Percentiles rank a stretch among this genome's conserved stretches.
Evolutionary conservation across 257 asterid genomes (phyloP).

Genomic region (Coffea canephora): DNA sequence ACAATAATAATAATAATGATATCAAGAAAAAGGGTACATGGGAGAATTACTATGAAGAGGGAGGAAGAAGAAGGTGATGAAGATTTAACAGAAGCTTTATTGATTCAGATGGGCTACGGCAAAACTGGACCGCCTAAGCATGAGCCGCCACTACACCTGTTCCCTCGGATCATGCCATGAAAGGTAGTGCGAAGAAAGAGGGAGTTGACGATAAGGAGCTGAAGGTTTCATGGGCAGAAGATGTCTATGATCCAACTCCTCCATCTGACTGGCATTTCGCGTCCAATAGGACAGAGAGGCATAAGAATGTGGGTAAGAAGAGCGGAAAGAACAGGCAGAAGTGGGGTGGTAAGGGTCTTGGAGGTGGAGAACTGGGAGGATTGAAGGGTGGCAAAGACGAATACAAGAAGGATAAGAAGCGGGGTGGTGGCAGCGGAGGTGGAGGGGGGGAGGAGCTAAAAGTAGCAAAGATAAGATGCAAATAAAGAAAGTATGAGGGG

Average conservation of each 20-base stretch:
- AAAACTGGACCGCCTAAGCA: neutral
- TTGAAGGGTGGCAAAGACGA: conserved; percentile 23
- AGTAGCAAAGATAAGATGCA: conserved; percentile 32
- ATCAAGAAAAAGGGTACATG: neutral
- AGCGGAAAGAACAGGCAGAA: conserved; percentile 35
- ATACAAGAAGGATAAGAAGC: conserved; percentile 24
- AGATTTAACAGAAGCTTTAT: conserved; percentile 25
- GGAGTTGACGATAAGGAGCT: conserved; percentile 24
- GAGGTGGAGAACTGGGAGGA: conserved; percentile 8
- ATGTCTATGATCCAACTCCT: conserved; percentile 48
- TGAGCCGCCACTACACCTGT: conserved; percentile 24
- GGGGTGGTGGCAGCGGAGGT: conserved; percentile 9
- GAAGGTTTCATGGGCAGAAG: conserved; percentile 47
- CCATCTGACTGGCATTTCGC: conserved; percentile 27
- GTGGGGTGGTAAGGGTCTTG: conserved; percentile 28
- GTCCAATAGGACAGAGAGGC: conserved; percentile 19
- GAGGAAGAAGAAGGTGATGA: conserved; percentile 24
- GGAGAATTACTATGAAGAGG: conserved; percentile 4
- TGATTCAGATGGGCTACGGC: conserved; percentile 30
- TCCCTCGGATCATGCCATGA: conserved; percentile 35
- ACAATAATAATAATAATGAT: neutral
- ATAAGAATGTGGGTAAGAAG: conserved; percentile 31
- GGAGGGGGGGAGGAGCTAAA: conserved; percentile 19
- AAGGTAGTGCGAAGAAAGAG: conserved; percentile 42
- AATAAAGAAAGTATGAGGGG: conserved; percentile 25